Evolutionary conservation across 805 yeast species (phyloP).

Genomic region (Kuraishia ogatae): DNA sequence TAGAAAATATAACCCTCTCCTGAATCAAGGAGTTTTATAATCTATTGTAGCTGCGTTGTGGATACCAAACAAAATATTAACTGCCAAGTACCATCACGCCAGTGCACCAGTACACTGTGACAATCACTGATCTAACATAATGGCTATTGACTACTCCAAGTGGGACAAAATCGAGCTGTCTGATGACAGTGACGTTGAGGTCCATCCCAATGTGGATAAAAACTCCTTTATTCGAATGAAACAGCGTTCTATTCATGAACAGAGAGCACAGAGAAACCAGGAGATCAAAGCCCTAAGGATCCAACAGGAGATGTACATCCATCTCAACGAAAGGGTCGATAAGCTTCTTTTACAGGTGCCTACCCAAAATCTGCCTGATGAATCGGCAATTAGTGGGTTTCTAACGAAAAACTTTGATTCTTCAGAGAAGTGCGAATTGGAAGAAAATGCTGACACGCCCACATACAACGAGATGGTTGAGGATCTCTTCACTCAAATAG

Average conservation of each 20-base stretch:
- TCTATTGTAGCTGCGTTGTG: no score
- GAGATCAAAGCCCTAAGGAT: constrained; percentile 70
- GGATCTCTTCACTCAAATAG: constrained; percentile 74
- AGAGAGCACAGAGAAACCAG: constrained; percentile 70
- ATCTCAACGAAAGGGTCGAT: constrained; percentile 68
- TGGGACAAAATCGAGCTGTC: constrained; percentile 97
- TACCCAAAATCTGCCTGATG: constrained; percentile 26
- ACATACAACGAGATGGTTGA: constrained; percentile 90
- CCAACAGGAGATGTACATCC: constrained; percentile 74
- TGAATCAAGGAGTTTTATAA: no score
- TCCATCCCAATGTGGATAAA: constrained; percentile 97
- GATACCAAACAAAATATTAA: no score
- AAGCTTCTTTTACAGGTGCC: constrained; percentile 37
- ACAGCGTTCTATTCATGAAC: constrained; percentile 94
- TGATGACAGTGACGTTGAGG: constrained; percentile 95
- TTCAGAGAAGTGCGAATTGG: constrained; percentile 39
- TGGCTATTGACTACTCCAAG: constrained; percentile 80
- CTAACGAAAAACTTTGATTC: constrained; percentile 48
- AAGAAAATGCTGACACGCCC: constrained; percentile 31
- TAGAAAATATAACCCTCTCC: no score
- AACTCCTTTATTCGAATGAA: constrained; percentile 90
- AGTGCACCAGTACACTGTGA: not conserved
- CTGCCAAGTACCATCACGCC: no score
- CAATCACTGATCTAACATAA: constrained; percentile 2
- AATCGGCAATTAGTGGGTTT: constrained; percentile 26